Evolutionary conservation across 495 filamentous ascomycete species (phyloP), one percentile per base, ranked within the genome.

Genomic region (Aspergillus hancockii): DNA sequence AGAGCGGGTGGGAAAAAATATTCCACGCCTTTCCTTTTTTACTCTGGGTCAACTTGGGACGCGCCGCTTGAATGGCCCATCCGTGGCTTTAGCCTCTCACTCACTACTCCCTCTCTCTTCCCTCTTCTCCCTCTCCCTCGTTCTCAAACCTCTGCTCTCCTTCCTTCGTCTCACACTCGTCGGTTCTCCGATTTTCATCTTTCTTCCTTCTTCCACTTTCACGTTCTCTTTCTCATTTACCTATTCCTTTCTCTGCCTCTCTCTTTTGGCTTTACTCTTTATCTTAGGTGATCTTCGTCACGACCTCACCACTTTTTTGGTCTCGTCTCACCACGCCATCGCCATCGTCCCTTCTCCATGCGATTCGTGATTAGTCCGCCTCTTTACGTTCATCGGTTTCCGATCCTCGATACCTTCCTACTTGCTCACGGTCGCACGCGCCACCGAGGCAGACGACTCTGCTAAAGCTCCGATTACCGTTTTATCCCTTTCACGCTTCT

Each of bases 11-110:
- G 62, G 62, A 67, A 64, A 64, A 67, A 67, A 62, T 62, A 68
- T 63, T 63, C 60, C 58, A 63, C 69, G 64, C 69, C 61, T 68
- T 72, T 68, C 69, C 65, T 57, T 58, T 72, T 72, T 68, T 58
- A 62, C 61, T 63, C 62, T 67, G 66, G 66, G 60, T 64, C 56
- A n/a, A n/a, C n/a, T 69, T 62, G 61, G 43, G 61, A 67, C 62
- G 67, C 65, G 61, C 62, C 61, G 61, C 64, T 65, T 67, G 61
- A 62, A 60, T 68, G 65, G 65, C 52, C 66, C 65, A 63, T 61
- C 62, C 65, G 59, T 63, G 61, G 60, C 62, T 63, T 69, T 65
- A 64, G 62, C 58, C 64, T 64, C 61, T 65, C 50, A 52, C 57
- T 45, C 31, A n/a, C 40, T n/a, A 25, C 46, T 59, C 55, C 59